Conservation (phyloP, 2,329 filamentous ascomycete genomes). For the Lecanosticta acicola region DNA sequence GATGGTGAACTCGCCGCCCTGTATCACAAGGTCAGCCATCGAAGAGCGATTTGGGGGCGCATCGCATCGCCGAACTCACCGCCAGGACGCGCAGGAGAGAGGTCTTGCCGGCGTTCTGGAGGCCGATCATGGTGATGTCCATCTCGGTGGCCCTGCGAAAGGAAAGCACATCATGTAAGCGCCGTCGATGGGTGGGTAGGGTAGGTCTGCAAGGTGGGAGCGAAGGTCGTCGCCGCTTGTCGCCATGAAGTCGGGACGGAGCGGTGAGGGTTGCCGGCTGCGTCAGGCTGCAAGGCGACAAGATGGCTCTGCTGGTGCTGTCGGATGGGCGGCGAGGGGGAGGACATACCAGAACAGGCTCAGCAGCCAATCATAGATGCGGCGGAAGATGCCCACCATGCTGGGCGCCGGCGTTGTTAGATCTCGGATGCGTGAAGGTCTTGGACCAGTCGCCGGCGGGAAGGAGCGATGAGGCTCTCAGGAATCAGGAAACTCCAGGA, state of each 20-base stretch:
- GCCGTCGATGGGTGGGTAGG: neutral
- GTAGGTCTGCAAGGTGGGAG: conserved; percentile 7
- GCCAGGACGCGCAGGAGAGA: conserved; percentile 88
- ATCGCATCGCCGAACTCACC: conserved; percentile 55
- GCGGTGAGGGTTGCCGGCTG: conserved; percentile 7
- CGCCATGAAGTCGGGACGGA: conserved; percentile 2
- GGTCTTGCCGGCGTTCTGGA: conserved; percentile 98
- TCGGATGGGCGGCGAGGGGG: neutral
- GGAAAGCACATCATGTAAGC: conserved; percentile 18
- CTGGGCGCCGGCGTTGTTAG: neutral
- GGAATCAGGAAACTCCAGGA: neutral
- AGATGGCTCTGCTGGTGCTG: too few relatives aligned
- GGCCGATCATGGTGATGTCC: conserved; percentile 98
- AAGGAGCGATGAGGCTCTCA: neutral
- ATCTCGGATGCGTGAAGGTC: neutral
- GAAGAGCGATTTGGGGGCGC: conserved; percentile 8
- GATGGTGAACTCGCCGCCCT: conserved; percentile 98
- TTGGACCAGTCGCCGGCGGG: neutral
- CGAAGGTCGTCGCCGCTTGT: conserved; percentile 6
- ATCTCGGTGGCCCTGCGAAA: conserved; percentile 86
- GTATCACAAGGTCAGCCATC: conserved; percentile 35
- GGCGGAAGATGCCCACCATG: conserved; percentile 90
- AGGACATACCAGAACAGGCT: conserved; percentile 87
- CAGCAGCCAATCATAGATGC: conserved; percentile 96
- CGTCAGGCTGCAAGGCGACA: conserved; percentile 19